Evolutionary conservation across 192 early-diverging fungal genomes (phyloP).

Genomic region (Backusella luteola): DNA sequence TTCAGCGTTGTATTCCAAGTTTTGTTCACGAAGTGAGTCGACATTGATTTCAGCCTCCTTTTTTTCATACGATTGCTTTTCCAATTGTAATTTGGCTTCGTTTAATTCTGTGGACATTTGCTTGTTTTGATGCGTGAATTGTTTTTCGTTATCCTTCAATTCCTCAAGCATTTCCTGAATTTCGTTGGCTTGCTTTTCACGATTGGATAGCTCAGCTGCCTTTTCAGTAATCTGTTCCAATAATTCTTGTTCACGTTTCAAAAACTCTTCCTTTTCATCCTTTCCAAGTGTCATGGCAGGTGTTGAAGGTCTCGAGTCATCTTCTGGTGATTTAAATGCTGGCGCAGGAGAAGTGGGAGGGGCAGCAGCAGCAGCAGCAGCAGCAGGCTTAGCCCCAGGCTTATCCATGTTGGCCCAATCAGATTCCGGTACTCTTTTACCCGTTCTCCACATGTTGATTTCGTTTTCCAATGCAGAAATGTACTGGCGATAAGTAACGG

Average conservation of each 20-base stretch:
- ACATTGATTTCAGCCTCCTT: constrained; percentile 87
- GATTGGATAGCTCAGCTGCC: constrained; percentile 73
- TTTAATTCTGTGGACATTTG: constrained; percentile 63
- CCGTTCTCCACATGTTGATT: constrained; percentile 85
- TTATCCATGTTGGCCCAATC: constrained; percentile 60
- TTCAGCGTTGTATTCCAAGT: constrained; percentile 72
- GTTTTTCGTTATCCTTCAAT: constrained; percentile 64
- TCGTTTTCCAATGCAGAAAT: constrained; percentile 85
- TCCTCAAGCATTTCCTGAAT: constrained; percentile 77
- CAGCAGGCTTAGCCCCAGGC: not conserved
- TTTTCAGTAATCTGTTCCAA: constrained; percentile 90
- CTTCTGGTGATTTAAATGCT: constrained; percentile 43
- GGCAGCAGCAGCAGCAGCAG: not conserved
- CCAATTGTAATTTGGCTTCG: constrained; percentile 79
- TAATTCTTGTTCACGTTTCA: constrained; percentile 94
- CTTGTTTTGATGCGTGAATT: constrained; percentile 66
- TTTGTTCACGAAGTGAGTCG: constrained; percentile 84
- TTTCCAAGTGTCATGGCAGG: constrained; percentile 78
- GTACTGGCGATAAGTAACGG: constrained; percentile 80
- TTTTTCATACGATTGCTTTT: constrained; percentile 84
- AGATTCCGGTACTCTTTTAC: constrained; percentile 60
- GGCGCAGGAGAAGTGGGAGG: constrained; percentile 31
- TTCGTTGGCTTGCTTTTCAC: constrained; percentile 53
- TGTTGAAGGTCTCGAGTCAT: constrained; percentile 65
- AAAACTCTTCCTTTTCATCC: constrained; percentile 93